Percentiles rank a stretch among this genome's conserved stretches.
Evolutionary conservation across 768 basidiomycete species (phyloP).

Genomic region (Rhodotorula sphaerocarpa): DNA sequence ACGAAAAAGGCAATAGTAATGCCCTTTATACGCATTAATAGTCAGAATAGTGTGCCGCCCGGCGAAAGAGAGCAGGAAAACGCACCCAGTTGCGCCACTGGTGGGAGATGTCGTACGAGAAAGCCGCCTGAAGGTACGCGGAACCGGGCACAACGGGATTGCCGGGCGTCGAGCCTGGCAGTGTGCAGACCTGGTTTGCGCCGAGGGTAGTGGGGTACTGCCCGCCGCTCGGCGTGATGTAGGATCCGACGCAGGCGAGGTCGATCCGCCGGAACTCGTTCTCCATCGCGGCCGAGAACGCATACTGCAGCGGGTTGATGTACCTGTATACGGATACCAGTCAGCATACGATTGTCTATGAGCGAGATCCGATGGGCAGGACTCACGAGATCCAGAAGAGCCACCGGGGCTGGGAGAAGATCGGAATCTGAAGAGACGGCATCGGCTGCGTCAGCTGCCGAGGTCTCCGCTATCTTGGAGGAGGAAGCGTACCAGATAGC

Average conservation of each 20-base stretch:
- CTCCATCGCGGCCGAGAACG: slow-evolving; percentile 69
- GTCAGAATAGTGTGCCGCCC: too few relatives aligned
- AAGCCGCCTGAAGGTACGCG: slow-evolving; percentile 57
- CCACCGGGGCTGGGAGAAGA: slow-evolving; percentile 66
- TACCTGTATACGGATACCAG: neutral
- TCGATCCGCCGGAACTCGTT: slow-evolving; percentile 57
- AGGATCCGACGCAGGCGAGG: slow-evolving; percentile 60
- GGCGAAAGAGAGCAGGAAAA: too few relatives aligned
- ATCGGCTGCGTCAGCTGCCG: slow-evolving; percentile 53
- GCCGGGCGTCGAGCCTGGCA: slow-evolving; percentile 59
- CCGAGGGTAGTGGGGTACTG: slow-evolving; percentile 58
- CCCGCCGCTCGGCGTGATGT: slow-evolving; percentile 57
- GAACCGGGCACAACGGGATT: slow-evolving; percentile 50
- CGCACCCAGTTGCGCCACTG: slow-evolving; percentile 51
- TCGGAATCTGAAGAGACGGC: slow-evolving; percentile 49
- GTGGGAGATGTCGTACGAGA: slow-evolving; percentile 47
- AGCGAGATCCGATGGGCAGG: too few relatives aligned
- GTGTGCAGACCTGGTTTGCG: slow-evolving; percentile 67
- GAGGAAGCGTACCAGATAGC: slow-evolving; percentile 41
- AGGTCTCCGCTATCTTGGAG: slow-evolving; percentile 41
- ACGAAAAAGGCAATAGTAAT: slow-evolving; percentile 61
- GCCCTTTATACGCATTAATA: slow-evolving; percentile 46
- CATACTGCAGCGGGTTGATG: slow-evolving; percentile 48
- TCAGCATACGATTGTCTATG: neutral
- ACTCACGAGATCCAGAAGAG: slow-evolving; percentile 58